Base-by-base conservation (phyloP, 768 basidiomycete genomes). In the Psilocybe cubensis region DNA sequence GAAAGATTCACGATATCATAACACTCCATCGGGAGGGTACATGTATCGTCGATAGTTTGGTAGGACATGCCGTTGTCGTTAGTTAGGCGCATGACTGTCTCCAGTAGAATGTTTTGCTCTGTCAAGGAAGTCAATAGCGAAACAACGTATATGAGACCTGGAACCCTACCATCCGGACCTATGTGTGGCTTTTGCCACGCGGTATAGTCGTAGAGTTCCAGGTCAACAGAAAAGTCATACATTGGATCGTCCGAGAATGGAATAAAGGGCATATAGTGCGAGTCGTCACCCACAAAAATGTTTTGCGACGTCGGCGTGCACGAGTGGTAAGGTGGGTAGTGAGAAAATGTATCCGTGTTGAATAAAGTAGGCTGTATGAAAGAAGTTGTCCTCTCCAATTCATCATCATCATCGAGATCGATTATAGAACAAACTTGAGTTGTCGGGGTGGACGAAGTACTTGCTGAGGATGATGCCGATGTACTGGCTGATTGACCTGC, bases 211-310 rank as follows among this genome's bases (percentile, higher is more conserved):
- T 87, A 81, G 4, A 80, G 74, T 12, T 63, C 51, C 2, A 70
- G 63, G 60, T 88, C 81, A 14, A 49, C 63, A 2, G 43, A 27
- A 29, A 67, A 70, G 48, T 83, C 61, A 60, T 91, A 91, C 0
- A 45, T 63, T 2, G 78, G 76, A 42, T 90, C 88, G 62, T 91
- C 87, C 0, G 81, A 75, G 51, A 83, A 83, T 1, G 88, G 87
- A 5, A 88, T 68, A 66, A 88, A 91, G 2, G 76, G 74, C 76
- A 89, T 79, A 20, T 72, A 68, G 57, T 77, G 73, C 5, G 82
- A 71, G 56, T 89, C 88, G 57, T 89, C 87, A 3, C 84, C 86
- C 17, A 74, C 72, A 43, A 78, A 74, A 14, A 85, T 71, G 44
- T 74, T 85, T 44, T 77, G 75, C 10, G 66, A 61, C 2, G 76